Conservation (phyloP, 352 stramenopile genomes). For the Pythium utonaiense region DNA sequence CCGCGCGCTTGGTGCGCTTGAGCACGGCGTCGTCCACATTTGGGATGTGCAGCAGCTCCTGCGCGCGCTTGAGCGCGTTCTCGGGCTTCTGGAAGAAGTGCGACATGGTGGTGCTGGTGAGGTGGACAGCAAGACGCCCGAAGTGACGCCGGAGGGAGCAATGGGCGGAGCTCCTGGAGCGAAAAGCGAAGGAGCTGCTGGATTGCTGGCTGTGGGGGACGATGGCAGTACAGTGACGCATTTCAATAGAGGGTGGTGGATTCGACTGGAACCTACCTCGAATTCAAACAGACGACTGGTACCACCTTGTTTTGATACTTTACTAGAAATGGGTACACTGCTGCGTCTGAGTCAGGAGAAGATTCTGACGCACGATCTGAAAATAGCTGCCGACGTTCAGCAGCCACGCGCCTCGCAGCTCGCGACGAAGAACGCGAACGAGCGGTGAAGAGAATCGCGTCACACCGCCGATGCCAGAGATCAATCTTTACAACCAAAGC, state of each 20-base stretch:
- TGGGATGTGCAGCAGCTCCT: conserved; percentile 80
- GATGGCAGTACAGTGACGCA: neutral
- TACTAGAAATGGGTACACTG: neutral
- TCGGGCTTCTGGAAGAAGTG: conserved; percentile 90
- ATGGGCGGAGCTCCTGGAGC: neutral
- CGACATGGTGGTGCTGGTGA: conserved; percentile 43
- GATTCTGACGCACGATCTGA: neutral
- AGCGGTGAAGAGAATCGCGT: too few species aligned
- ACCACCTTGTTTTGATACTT: neutral
- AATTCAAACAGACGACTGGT: too few species aligned
- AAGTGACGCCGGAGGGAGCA: neutral
- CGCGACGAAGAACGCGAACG: neutral
- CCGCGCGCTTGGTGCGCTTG: conserved; percentile 77
- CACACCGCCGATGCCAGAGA: too few species aligned
- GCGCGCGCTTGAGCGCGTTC: conserved; percentile 89
- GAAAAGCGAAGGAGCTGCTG: neutral
- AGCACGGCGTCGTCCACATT: conserved; percentile 65
- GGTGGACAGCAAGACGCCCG: neutral
- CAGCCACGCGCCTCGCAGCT: neutral
- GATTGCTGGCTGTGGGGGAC: neutral
- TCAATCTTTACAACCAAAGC: neutral
- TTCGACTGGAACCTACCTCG: too few species aligned
- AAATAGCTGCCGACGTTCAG: neutral
- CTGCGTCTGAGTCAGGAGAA: neutral
- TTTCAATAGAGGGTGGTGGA: neutral